These are phyloP conservation scores for Cladosporium austrohemisphaericum DNA, from an alignment of 2,329 filamentous ascomycete genomes.

Conservation along the genomic window DNA sequence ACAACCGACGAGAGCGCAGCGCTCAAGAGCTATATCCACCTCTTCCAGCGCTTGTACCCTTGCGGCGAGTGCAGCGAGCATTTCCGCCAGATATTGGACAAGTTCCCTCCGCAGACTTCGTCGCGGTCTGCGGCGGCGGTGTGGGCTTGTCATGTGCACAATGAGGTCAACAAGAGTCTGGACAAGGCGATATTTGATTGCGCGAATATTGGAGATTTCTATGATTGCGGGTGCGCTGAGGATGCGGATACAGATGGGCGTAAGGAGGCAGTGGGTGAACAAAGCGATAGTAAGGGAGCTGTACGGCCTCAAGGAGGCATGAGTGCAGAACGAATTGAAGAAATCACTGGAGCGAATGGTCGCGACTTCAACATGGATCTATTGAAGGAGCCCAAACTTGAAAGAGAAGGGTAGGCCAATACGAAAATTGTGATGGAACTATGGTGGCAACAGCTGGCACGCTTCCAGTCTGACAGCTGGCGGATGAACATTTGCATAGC, in stretches of 20 bases:
- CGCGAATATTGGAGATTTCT: conserved; percentile 61
- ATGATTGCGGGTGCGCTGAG: conserved; percentile 62
- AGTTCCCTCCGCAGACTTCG: conserved; percentile 62
- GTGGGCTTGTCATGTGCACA: conserved; percentile 65
- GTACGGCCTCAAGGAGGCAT: conserved; percentile 22
- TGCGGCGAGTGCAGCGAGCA: conserved; percentile 65
- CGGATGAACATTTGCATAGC: neutral
- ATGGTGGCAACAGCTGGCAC: neutral
- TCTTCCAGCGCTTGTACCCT: conserved; percentile 63
- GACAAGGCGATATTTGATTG: conserved; percentile 61
- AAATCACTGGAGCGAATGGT: conserved; percentile 26
- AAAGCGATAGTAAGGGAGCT: neutral
- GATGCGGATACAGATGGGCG: conserved; percentile 36
- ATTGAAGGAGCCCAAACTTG: conserved; percentile 15
- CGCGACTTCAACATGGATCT: conserved; percentile 30
- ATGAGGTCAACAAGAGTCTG: conserved; percentile 61
- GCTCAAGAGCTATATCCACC: conserved; percentile 57
- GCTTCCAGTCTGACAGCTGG: neutral
- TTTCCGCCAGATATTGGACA: conserved; percentile 58
- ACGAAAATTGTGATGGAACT: neutral
- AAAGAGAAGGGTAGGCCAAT: conserved; percentile 1
- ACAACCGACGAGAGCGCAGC: conserved; percentile 58
- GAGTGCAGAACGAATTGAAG: conserved; percentile 28
- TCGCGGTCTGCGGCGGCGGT: conserved; percentile 59
- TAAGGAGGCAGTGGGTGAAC: neutral